Evolutionary conservation across 345 rosid genomes (phyloP).

Genomic region (Euphorbia pulcherrima): DNA sequence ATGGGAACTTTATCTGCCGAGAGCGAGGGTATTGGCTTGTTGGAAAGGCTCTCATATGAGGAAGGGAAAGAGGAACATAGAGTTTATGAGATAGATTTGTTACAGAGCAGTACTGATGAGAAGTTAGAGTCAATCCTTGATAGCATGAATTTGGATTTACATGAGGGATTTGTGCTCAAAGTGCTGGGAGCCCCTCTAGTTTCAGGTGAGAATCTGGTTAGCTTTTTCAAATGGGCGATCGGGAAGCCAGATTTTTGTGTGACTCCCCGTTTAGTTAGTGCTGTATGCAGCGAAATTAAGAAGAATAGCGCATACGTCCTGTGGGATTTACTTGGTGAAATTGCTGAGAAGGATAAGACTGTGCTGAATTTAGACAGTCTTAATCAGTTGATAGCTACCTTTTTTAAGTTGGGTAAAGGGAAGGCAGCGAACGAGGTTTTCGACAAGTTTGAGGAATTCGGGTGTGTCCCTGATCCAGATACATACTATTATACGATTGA

Average conservation of each 20-base stretch:
- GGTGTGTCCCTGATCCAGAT: conserved; percentile 44
- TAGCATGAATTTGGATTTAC: conserved; percentile 35
- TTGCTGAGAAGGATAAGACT: conserved; percentile 36
- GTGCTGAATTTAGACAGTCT: conserved; percentile 45
- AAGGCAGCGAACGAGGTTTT: conserved; percentile 71
- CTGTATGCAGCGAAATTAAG: conserved; percentile 38
- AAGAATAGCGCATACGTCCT: conserved; percentile 48
- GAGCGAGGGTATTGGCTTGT: background rate
- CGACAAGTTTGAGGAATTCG: conserved; percentile 51
- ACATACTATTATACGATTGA: conserved; percentile 60
- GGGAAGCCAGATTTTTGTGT: conserved; percentile 29
- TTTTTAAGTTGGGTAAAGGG: conserved; percentile 64
- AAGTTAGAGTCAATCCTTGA: conserved; percentile 55
- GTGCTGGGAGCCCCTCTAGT: conserved; percentile 54
- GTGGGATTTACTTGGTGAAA: conserved; percentile 72
- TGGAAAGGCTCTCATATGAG: background rate
- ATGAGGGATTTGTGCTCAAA: conserved; percentile 44
- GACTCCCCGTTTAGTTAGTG: conserved; percentile 33
- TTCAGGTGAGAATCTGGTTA: conserved; percentile 51
- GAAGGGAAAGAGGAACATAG: conserved; percentile 4
- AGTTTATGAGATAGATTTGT: conserved; percentile 47
- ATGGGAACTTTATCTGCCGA: background rate
- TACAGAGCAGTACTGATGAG: conserved; percentile 56
- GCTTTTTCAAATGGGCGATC: conserved; percentile 59
- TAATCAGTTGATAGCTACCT: conserved; percentile 58